Evolutionary conservation across 2,329 filamentous ascomycete genomes (phyloP).

Genomic region (Trichophyton verrucosum): DNA sequence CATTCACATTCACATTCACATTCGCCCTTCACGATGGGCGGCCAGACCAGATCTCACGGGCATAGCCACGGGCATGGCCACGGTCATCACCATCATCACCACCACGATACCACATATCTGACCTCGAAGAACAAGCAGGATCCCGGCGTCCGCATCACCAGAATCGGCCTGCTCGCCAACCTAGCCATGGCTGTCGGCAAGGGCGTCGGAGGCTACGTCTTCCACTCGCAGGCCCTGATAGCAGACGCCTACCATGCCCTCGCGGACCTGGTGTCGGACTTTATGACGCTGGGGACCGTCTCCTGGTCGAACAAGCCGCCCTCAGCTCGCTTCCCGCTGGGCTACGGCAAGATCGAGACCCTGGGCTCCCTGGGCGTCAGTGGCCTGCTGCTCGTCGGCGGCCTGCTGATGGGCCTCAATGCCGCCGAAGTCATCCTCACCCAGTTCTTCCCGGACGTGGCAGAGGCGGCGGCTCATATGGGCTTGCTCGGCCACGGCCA

Average conservation of each 20-base stretch:
- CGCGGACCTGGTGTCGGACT: slow-evolving; percentile 87
- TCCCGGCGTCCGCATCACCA: slow-evolving; percentile 84
- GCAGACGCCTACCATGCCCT: slow-evolving; percentile 93
- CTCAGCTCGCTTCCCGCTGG: slow-evolving; percentile 69
- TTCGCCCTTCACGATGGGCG: slow-evolving; percentile 20
- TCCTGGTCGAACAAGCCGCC: slow-evolving; percentile 84
- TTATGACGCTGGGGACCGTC: slow-evolving; percentile 87
- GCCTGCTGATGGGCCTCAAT: slow-evolving; percentile 81
- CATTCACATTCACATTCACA: background rate
- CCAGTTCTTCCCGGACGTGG: slow-evolving; percentile 58
- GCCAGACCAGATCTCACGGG: slow-evolving; percentile 36
- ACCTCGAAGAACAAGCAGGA: slow-evolving; percentile 76
- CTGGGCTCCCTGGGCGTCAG: slow-evolving; percentile 88
- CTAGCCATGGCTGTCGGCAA: slow-evolving; percentile 89
- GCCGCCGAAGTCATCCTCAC: slow-evolving; percentile 57
- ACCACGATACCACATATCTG: slow-evolving; percentile 75
- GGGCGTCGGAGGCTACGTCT: slow-evolving; percentile 79
- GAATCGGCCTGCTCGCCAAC: slow-evolving; percentile 79
- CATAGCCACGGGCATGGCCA: slow-evolving; percentile 43
- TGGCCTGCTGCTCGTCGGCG: slow-evolving; percentile 75
- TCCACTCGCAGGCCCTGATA: slow-evolving; percentile 86
- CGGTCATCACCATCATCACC: slow-evolving; percentile 55
- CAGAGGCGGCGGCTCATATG: slow-evolving; percentile 35
- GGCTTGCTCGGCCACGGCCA: slow-evolving; percentile 43
- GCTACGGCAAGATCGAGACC: slow-evolving; percentile 97